These are phyloP conservation scores for Detonula confervacea DNA, from an alignment of 352 stramenopile species.

Conservation along the genomic window DNA sequence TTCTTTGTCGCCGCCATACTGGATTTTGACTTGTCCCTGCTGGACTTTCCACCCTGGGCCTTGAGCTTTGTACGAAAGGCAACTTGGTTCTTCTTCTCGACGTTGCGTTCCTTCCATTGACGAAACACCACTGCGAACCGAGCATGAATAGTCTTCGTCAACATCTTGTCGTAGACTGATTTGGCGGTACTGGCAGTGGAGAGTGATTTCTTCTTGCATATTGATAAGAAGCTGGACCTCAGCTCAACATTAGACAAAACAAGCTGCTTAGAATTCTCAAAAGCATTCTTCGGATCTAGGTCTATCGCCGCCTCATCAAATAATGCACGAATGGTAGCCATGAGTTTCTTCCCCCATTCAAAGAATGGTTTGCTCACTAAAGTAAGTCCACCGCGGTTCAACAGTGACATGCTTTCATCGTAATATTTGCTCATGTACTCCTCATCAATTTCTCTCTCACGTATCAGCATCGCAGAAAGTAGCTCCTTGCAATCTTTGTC, in stretches of 20 bases:
- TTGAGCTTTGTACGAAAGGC: background rate
- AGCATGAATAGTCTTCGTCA: background rate
- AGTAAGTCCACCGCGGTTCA: constrained; percentile 16
- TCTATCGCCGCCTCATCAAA: background rate
- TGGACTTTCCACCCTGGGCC: background rate
- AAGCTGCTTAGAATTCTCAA: background rate
- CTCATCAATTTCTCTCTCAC: constrained; percentile 7
- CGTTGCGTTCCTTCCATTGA: background rate
- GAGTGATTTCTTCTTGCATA: background rate
- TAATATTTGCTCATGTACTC: constrained; percentile 18
- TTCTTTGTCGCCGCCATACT: too few species aligned
- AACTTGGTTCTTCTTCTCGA: background rate
- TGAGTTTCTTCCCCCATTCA: constrained; percentile 5
- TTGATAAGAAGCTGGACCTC: background rate
- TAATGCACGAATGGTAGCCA: background rate
- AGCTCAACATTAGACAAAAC: background rate
- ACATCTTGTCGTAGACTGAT: background rate
- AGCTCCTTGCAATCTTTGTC: background rate
- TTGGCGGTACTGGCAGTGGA: background rate
- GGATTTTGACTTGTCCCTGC: too few species aligned
- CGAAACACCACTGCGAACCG: background rate
- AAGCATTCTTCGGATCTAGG: background rate
- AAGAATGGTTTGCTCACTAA: background rate
- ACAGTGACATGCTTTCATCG: background rate
- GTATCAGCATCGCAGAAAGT: constrained; percentile 2